Evolutionary conservation across 352 stramenopile species (phyloP).

Genomic region (Phytophthora quininea): DNA sequence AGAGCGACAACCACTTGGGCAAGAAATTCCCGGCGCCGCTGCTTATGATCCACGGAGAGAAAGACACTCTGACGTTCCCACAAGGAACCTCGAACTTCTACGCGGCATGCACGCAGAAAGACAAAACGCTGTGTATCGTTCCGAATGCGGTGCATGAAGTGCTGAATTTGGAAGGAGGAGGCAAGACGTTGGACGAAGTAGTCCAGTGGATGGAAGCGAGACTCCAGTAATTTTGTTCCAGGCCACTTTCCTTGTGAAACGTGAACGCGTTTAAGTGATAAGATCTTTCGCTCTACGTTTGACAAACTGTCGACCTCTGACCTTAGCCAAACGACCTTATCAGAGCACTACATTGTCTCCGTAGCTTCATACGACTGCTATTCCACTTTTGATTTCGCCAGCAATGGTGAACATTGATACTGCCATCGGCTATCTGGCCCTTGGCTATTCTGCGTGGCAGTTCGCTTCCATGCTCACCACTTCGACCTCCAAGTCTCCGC

Average conservation of each 20-base stretch:
- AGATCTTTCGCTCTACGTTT: too few species aligned
- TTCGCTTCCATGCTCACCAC: constrained; percentile 2
- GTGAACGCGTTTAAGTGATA: too few species aligned
- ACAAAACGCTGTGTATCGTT: constrained; percentile 59
- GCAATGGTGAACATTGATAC: constrained; percentile 15
- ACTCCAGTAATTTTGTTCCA: constrained; percentile 3
- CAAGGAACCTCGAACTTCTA: constrained; percentile 47
- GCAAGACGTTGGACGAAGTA: constrained; percentile 38
- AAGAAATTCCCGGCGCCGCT: constrained; percentile 37
- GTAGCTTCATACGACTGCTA: neutral
- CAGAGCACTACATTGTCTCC: neutral
- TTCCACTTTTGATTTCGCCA: neutral
- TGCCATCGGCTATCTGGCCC: constrained; percentile 15
- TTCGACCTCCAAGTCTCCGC: constrained; percentile 12
- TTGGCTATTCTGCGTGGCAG: constrained; percentile 22
- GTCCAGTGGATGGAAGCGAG: constrained; percentile 40
- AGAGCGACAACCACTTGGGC: constrained; percentile 26
- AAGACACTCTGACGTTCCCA: constrained; percentile 45
- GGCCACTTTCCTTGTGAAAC: too few species aligned
- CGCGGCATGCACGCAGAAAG: constrained; percentile 29
- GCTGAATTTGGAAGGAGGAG: constrained; percentile 42
- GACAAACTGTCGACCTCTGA: too few species aligned
- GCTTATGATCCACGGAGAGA: constrained; percentile 45
- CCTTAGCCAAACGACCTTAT: too few species aligned
- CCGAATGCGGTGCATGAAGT: constrained; percentile 44